Conservation (phyloP, 2,329 filamentous ascomycete species). For the Alternaria viburni region DNA sequence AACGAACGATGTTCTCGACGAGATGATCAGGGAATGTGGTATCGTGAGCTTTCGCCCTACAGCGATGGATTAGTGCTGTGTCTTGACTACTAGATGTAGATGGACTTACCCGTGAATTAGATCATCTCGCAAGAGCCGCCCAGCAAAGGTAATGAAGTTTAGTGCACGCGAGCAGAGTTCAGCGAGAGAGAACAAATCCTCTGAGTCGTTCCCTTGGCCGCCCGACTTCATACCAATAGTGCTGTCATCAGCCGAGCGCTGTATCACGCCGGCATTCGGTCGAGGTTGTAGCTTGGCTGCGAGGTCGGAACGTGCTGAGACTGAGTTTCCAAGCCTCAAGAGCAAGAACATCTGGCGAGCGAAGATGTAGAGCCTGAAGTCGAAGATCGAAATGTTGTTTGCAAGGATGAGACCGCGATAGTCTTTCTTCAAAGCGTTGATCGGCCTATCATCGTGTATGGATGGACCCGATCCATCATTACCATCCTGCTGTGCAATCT, state of each 20-base stretch:
- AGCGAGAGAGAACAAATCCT: slow-evolving; percentile 80
- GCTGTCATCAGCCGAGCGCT: slow-evolving; percentile 42
- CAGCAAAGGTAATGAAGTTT: slow-evolving; percentile 82
- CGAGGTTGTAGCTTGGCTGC: slow-evolving; percentile 44
- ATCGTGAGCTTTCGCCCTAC: slow-evolving; percentile 41
- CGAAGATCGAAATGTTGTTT: slow-evolving; percentile 94
- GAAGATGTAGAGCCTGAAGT: slow-evolving; percentile 94
- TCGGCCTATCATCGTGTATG: slow-evolving; percentile 43
- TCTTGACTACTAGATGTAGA: not conserved
- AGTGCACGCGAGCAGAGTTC: slow-evolving; percentile 84
- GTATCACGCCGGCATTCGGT: slow-evolving; percentile 28
- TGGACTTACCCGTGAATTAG: slow-evolving; percentile 65
- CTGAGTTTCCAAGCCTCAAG: slow-evolving; percentile 76
- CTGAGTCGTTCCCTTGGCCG: slow-evolving; percentile 60
- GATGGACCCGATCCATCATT: slow-evolving; percentile 13
- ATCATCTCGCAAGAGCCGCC: slow-evolving; percentile 80
- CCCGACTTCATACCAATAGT: slow-evolving; percentile 34
- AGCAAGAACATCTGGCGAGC: slow-evolving; percentile 84
- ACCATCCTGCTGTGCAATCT: slow-evolving; percentile 30
- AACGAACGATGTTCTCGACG: slow-evolving; percentile 76
- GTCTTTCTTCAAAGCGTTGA: slow-evolving; percentile 65
- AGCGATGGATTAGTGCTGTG: slow-evolving; percentile 21
- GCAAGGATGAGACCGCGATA: slow-evolving; percentile 92
- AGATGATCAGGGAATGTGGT: slow-evolving; percentile 55
- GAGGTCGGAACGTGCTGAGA: slow-evolving; percentile 51